phyloP scores from a whole-genome alignment of 257 asterid species.

The Knoxia roxburghii region DNA sequence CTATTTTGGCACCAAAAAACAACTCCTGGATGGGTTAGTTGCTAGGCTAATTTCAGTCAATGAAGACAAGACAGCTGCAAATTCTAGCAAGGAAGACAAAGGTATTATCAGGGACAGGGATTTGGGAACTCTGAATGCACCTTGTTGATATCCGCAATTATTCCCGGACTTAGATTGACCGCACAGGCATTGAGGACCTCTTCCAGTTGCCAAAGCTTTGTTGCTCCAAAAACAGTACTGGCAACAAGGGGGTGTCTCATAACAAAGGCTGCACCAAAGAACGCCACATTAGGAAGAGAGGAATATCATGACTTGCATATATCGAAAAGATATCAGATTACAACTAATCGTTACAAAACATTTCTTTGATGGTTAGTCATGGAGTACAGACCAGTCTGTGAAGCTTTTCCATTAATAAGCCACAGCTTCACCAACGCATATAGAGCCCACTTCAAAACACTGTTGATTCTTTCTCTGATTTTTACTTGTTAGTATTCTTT shows the following conservation, averaged over 20 bases:
- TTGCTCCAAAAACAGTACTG: slow-evolving; percentile 76
- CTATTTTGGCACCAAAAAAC: neutral
- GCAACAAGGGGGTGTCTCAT: slow-evolving; percentile 73
- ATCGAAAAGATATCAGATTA: neutral
- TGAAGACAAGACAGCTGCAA: neutral
- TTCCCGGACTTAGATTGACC: slow-evolving; percentile 50
- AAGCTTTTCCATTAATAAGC: neutral
- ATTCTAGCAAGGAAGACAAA: too few species aligned
- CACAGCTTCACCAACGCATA: neutral
- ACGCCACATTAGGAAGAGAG: neutral
- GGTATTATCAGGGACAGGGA: slow-evolving; percentile 52
- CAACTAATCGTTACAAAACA: neutral
- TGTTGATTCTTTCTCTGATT: neutral
- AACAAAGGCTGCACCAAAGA: slow-evolving; percentile 59
- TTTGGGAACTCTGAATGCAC: slow-evolving; percentile 58
- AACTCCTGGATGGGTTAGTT: neutral
- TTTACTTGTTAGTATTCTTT: neutral
- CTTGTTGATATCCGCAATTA: slow-evolving; percentile 49
- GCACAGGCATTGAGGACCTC: slow-evolving; percentile 58
- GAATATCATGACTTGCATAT: neutral
- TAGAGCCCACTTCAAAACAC: neutral
- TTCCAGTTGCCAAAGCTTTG: slow-evolving; percentile 73
- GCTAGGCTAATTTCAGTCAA: neutral
- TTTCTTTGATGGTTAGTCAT: neutral
- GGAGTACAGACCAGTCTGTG: neutral